Evolutionary conservation across 2,329 filamentous ascomycete species (phyloP).

Genomic region (Xylariaceae sp.): DNA sequence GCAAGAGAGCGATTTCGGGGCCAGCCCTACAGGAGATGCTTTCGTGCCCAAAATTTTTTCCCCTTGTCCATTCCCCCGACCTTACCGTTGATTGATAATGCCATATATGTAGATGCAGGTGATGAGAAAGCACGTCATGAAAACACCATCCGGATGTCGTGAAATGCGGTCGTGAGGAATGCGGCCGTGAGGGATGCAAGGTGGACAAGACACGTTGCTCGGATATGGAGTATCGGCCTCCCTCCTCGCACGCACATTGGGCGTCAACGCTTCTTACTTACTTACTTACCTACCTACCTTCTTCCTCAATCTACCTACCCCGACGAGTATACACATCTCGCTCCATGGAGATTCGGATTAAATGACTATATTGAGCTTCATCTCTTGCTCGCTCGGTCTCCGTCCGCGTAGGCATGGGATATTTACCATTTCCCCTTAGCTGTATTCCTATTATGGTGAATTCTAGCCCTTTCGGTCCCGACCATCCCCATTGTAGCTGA

Average conservation of each 20-base stretch:
- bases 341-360: background rate
- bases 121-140: constrained; percentile 20
- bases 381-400: constrained; percentile 5
- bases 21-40: constrained; percentile 24
- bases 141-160: constrained; percentile 15
- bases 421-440: constrained; percentile 4
- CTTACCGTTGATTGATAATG: constrained; percentile 1
- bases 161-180: constrained; percentile 15
- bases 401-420: constrained; percentile 18
- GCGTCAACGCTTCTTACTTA: too few relatives aligned
- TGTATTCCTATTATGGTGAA: constrained; percentile 8
- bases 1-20: constrained; percentile 15
- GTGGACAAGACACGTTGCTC: too few relatives aligned
- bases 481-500: constrained; percentile 12
- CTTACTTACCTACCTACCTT: background rate
- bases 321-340: background rate
- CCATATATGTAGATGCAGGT: constrained; percentile 4
- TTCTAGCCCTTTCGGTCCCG: background rate
- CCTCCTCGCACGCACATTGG: too few relatives aligned
- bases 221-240: too few relatives aligned
- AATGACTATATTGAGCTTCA: background rate
- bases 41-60: constrained; percentile 23
- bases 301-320: background rate
- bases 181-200: constrained; percentile 10
- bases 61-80: background rate